A percentile compares a stretch with the other conserved stretches of the same genome.
These are phyloP conservation scores for Nemania sp. DNA, from an alignment of 2,329 filamentous ascomycete species.

Conservation along the genomic window DNA sequence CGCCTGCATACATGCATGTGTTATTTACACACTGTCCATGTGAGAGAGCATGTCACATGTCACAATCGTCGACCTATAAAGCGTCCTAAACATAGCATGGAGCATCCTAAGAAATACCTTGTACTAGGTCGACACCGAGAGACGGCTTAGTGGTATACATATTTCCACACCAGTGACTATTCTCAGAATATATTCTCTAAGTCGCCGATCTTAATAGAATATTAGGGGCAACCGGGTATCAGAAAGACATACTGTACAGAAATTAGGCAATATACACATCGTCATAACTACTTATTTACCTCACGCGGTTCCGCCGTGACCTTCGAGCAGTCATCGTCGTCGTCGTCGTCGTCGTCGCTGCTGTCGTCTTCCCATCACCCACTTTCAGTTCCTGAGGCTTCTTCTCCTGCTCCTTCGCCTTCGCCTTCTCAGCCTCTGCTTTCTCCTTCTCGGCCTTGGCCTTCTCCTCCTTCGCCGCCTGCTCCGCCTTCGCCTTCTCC, in stretches of 20 bases:
- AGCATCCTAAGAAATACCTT: neutral
- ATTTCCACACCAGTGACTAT: neutral
- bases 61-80: neutral
- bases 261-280: constrained; percentile 18
- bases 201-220: neutral
- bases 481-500: neutral
- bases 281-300: neutral
- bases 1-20: no score
- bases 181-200: neutral
- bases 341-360: neutral
- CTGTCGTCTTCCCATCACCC: neutral
- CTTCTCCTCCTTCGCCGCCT: no score
- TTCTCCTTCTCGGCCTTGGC: neutral
- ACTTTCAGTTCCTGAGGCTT: neutral
- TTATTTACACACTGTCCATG: no score
- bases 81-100: neutral
- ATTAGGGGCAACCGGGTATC: neutral
- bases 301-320: neutral
- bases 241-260: constrained; percentile 19
- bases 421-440: neutral
- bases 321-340: constrained; percentile 12
- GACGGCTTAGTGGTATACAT: neutral
- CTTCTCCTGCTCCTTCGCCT: neutral
- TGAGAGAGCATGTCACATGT: no score
- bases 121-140: neutral